phyloP scores from a whole-genome alignment of 75 land plant genomes.

The Pinus taeda region DNA sequence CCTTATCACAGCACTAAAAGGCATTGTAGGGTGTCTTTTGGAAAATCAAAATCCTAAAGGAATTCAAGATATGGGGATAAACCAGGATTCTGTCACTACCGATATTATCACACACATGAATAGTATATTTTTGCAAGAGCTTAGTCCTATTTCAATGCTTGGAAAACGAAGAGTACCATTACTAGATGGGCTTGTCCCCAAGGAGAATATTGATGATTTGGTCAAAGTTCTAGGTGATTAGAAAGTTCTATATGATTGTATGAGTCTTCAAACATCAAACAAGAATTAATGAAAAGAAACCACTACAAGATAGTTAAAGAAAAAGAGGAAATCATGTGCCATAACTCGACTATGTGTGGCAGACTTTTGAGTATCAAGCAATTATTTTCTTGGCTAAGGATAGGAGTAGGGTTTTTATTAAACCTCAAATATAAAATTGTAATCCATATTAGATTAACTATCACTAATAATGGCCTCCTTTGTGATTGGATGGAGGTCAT shows the following conservation, averaged over 20 bases:
- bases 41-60: constrained; percentile 14
- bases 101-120: constrained; percentile 33
- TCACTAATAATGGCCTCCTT: too few relatives aligned
- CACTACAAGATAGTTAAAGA: too few relatives aligned
- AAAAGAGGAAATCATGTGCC: too few relatives aligned
- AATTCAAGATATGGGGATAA: neutral
- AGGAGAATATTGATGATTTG: constrained; percentile 66
- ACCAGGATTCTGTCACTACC: constrained; percentile 12
- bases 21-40: constrained; percentile 1
- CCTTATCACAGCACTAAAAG: constrained; percentile 35
- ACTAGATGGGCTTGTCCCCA: constrained; percentile 67
- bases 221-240: constrained; percentile 42
- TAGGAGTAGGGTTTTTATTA: too few relatives aligned
- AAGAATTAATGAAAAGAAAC: too few relatives aligned
- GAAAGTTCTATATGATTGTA: constrained; percentile 21
- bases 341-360: too few relatives aligned
- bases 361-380: too few relatives aligned
- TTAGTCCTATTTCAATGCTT: constrained; percentile 73
- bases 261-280: too few relatives aligned
- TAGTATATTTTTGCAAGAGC: constrained; percentile 48
- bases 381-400: too few relatives aligned
- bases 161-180: constrained; percentile 73
- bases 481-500: too few relatives aligned
- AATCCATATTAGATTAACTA: too few relatives aligned
- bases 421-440: too few relatives aligned